A percentile compares a stretch with the other conserved stretches of the same genome.
Conservation (phyloP, 257 asterid genomes). For the Plectranthus barbatus region DNA sequence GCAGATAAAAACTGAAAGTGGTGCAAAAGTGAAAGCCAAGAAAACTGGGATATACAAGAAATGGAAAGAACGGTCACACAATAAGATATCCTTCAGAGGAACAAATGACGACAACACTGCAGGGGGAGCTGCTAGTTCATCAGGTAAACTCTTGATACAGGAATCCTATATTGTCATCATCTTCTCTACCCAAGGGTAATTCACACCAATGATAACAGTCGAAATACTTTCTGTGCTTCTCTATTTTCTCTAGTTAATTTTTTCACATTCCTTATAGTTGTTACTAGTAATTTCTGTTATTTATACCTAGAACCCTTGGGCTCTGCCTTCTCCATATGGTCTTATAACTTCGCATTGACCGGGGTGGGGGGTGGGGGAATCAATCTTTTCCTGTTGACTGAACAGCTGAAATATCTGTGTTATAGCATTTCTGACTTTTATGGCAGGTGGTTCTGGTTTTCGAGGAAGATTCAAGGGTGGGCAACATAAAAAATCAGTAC, state of each 20-base stretch:
- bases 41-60: conserved; percentile 77
- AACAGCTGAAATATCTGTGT: neutral
- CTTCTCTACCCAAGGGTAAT: neutral
- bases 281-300: neutral
- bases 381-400: neutral
- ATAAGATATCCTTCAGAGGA: conserved; percentile 48
- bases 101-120: conserved; percentile 27
- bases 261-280: neutral
- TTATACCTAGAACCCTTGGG: neutral
- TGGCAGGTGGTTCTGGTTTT: conserved; percentile 39
- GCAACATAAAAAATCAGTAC: conserved; percentile 28
- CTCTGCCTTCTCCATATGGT: neutral
- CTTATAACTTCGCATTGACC: neutral
- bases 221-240: neutral
- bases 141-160: conserved; percentile 38
- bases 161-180: neutral
- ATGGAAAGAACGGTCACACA: conserved; percentile 76
- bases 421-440: neutral
- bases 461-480: conserved; percentile 62
- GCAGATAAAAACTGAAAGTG: conserved; percentile 89
- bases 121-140: conserved; percentile 40
- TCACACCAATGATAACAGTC: neutral
- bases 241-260: neutral
- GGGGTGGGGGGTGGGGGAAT: too few relatives aligned
- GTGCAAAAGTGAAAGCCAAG: conserved; percentile 52